These are phyloP conservation scores for Gryganskiella cystojenkinii DNA, from an alignment of 192 early-diverging fungal genomes.

Conservation along the genomic window DNA sequence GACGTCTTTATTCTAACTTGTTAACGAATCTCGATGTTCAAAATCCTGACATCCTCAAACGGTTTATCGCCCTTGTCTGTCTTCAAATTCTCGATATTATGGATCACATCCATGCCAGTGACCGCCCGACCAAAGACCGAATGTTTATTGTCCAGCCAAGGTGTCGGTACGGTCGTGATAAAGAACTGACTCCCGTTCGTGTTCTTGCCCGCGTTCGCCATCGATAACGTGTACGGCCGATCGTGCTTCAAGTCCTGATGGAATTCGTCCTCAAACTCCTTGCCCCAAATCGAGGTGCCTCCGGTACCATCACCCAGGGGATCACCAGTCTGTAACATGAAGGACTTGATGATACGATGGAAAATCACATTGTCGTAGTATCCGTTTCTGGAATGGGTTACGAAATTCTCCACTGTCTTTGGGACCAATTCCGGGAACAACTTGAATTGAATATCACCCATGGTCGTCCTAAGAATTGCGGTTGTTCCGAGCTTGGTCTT, in stretches of 20 bases:
- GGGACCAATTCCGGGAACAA: slow-evolving; percentile 92
- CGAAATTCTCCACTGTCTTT: slow-evolving; percentile 96
- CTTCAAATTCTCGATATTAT: slow-evolving; percentile 83
- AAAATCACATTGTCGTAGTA: slow-evolving; percentile 96
- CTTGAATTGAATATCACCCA: slow-evolving; percentile 91
- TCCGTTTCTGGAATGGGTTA: slow-evolving; percentile 82
- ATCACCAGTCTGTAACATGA: slow-evolving; percentile 98
- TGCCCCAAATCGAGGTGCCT: slow-evolving; percentile 92
- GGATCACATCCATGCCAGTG: slow-evolving; percentile 93
- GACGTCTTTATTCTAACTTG: too few relatives aligned
- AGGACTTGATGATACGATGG: slow-evolving; percentile 96
- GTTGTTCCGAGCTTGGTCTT: slow-evolving; percentile 72
- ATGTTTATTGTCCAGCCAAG: slow-evolving; percentile 98
- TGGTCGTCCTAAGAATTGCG: slow-evolving; percentile 89
- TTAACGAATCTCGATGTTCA: slow-evolving; percentile 81
- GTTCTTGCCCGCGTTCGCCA: slow-evolving; percentile 93
- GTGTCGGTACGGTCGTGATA: slow-evolving; percentile 92
- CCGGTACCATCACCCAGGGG: slow-evolving; percentile 94
- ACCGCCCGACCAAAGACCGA: slow-evolving; percentile 94
- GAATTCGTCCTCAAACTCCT: slow-evolving; percentile 96
- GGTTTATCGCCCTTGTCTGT: slow-evolving; percentile 93
- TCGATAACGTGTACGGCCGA: slow-evolving; percentile 90
- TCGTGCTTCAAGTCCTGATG: slow-evolving; percentile 83
- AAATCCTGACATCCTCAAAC: slow-evolving; percentile 81
- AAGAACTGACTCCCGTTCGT: slow-evolving; percentile 98